A percentile compares a stretch with the other conserved stretches of the same genome.
phyloP scores from a whole-genome alignment of 257 asterid genomes.

The Sherardia arvensis region DNA sequence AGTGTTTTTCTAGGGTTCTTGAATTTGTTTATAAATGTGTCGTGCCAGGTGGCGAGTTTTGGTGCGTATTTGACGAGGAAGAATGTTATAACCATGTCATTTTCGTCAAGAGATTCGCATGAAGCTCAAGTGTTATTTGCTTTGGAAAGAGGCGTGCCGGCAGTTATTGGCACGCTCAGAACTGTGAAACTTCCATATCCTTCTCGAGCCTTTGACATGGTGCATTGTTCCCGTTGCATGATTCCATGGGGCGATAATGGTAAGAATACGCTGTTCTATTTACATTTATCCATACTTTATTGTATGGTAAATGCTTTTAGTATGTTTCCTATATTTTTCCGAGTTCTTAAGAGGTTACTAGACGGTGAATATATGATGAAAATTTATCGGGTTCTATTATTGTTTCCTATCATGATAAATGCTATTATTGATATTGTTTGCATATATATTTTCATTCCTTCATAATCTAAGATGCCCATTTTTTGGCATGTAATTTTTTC shows the following conservation, averaged over 20 bases:
- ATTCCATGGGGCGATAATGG: conserved; percentile 36
- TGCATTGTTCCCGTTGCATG: conserved; percentile 41
- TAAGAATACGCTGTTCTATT: conserved; percentile 7
- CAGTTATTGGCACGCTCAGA: conserved; percentile 37
- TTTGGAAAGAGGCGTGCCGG: conserved; percentile 40
- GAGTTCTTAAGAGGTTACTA: too few species aligned
- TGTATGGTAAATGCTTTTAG: not conserved
- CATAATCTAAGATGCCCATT: not conserved
- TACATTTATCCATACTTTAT: not conserved
- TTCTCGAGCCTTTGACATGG: conserved; percentile 38
- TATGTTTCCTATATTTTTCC: not conserved
- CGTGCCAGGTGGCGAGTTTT: conserved; percentile 35
- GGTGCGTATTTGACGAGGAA: conserved; percentile 39
- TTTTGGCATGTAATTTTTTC: not conserved
- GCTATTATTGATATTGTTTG: not conserved
- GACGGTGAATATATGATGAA: too few species aligned
- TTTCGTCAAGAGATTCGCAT: conserved; percentile 37
- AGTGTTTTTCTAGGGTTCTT: not conserved
- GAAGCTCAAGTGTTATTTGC: conserved; percentile 43
- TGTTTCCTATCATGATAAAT: not conserved
- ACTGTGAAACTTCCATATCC: conserved; percentile 37
- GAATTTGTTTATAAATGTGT: not conserved
- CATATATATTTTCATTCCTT: not conserved
- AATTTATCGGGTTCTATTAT: too few species aligned
- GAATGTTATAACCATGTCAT: conserved; percentile 41